Evolutionary conservation across 192 early-diverging fungal genomes (phyloP), one percentile per base, ranked within the genome.

Genomic region (Gamsiella multidivaricata): DNA sequence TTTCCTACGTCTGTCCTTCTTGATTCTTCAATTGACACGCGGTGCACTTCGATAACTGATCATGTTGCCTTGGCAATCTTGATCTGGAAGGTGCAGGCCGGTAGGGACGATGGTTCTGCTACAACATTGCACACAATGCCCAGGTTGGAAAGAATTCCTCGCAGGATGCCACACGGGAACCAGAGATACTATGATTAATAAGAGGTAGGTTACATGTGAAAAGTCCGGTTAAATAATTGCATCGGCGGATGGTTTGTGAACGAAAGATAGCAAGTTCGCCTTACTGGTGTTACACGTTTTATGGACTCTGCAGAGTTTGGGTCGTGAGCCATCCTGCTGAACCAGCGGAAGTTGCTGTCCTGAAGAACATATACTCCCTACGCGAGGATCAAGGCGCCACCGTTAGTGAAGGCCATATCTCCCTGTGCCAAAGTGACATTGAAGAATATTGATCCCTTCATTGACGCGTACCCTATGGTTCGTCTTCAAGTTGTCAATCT

Each of bases 401-500:
- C 20, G 45, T 28, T 33, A 36, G 15, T 37, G n/a, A 18, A n/a
- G 45, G 45, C 29, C 23, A 43, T 63, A 45, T 20, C 7, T 67
- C 29, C 59, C 22, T 56, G 22, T 55, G 31, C 22, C 26, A 17
- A 54, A 28, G 55, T 46, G 18, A 18, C 18, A n/a, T n/a, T n/a
- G n/a, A n/a, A n/a, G n/a, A 3, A 11, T 12, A 31, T 9, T 11
- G 3, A 18, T 31, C n/a, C 22, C 23, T 20, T 50, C 49, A 1
- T 50, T 8, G 49, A 2, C 23, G 15, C 45, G 45, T 69, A 95
- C 93, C 36, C 95, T 82, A 67, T 98, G 98, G 81, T 99, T 99
- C 11, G 98, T 98, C 80, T 99, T 99, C 12, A 99, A 84, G 66
- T 98, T 98, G 70, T 99, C 98, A 37, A 99, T 90, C 74, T 99